Evolutionary conservation across 2,329 filamentous ascomycete genomes (phyloP).

Genomic region (Didymella exigua): DNA sequence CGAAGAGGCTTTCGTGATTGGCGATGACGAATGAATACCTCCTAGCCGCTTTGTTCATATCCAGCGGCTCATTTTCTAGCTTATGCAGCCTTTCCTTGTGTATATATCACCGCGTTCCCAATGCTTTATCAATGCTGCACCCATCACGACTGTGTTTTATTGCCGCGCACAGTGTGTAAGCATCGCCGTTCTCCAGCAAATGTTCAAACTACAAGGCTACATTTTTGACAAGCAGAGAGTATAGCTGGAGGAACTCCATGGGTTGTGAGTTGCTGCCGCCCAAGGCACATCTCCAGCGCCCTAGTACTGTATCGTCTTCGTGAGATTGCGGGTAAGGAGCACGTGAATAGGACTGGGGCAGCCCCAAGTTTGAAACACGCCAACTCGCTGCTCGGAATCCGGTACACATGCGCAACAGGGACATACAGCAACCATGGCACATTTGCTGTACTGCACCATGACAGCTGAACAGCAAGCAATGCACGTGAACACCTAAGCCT

Average conservation of each 20-base stretch:
- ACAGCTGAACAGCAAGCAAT: background rate
- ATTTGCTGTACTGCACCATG: background rate
- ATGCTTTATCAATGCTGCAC: background rate
- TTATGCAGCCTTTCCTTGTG: slow-evolving; percentile 5
- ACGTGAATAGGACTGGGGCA: slow-evolving; percentile 12
- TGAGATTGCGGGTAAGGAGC: slow-evolving; percentile 11
- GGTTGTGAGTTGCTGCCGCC: background rate
- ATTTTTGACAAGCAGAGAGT: too few relatives aligned
- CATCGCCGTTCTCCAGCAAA: too few relatives aligned
- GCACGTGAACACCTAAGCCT: background rate
- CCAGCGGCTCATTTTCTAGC: background rate
- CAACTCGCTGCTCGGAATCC: slow-evolving; percentile 9
- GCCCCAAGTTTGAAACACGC: slow-evolving; percentile 20
- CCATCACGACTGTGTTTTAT: background rate
- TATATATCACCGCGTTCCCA: slow-evolving; percentile 5
- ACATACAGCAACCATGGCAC: background rate
- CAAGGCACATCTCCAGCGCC: background rate
- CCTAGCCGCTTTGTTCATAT: slow-evolving; percentile 2
- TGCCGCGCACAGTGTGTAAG: too few relatives aligned
- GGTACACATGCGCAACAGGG: slow-evolving; percentile 2
- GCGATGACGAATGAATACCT: slow-evolving; percentile 7
- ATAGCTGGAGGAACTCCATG: too few relatives aligned
- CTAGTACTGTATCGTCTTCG: background rate
- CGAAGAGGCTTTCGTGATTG: slow-evolving; percentile 9
- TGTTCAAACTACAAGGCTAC: too few relatives aligned